These are phyloP conservation scores for Aurinia saxatilis DNA, from an alignment of 345 rosid species.

Conservation along the genomic window DNA sequence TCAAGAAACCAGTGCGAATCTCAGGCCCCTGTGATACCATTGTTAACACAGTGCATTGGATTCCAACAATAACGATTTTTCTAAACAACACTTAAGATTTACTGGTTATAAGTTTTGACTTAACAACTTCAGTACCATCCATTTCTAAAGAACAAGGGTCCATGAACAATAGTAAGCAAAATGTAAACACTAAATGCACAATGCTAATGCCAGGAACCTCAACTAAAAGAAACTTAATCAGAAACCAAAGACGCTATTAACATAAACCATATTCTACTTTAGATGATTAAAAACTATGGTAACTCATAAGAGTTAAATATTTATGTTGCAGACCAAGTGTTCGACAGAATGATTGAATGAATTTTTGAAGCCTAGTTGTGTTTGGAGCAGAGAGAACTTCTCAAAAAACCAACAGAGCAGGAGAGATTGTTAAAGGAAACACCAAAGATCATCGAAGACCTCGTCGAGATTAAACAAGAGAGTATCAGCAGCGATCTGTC, in stretches of 20 bases:
- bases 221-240: not conserved
- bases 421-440: slow-evolving; percentile 15
- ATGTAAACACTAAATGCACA: not conserved
- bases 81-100: too few species aligned
- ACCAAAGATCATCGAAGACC: slow-evolving; percentile 21
- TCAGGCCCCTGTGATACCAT: slow-evolving; percentile 1
- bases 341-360: too few species aligned
- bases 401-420: slow-evolving; percentile 25
- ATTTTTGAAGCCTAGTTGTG: too few species aligned
- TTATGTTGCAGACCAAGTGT: too few species aligned
- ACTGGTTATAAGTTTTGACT: too few species aligned
- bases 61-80: not conserved
- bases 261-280: not conserved
- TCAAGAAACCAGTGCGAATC: slow-evolving; percentile 16
- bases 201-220: not conserved
- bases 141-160: too few species aligned
- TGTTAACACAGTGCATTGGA: not conserved
- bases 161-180: not conserved
- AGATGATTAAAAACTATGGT: too few species aligned
- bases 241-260: not conserved
- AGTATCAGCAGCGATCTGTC: not conserved
- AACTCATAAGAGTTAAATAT: too few species aligned
- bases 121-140: too few species aligned
- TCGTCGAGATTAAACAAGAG: slow-evolving; percentile 10
- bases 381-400: slow-evolving; percentile 24